Percentiles rank a stretch among this genome's conserved stretches.
These are phyloP conservation scores for Xylaria sp. DNA, from an alignment of 2,329 filamentous ascomycete species.

Conservation along the genomic window DNA sequence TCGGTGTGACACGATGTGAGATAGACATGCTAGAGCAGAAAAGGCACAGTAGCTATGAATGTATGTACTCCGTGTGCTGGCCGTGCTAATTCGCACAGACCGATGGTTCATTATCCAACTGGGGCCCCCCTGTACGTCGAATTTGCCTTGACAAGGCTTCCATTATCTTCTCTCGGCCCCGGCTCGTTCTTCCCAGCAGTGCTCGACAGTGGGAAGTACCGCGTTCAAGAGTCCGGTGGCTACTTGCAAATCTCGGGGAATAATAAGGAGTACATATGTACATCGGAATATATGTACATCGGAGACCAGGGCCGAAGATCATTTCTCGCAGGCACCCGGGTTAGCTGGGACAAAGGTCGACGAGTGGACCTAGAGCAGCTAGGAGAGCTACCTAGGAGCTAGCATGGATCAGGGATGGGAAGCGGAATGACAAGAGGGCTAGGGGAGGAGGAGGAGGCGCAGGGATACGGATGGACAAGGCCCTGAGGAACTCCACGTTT, in stretches of 20 bases:
- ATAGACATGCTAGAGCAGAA: no score
- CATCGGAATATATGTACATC: no score
- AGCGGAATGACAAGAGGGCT: slow-evolving; percentile 13
- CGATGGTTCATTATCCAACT: slow-evolving; percentile 10
- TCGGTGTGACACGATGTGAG: slow-evolving; percentile 16
- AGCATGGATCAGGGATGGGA: slow-evolving; percentile 20
- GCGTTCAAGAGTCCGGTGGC: slow-evolving; percentile 17
- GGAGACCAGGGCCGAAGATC: slow-evolving; percentile 26
- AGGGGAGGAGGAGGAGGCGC: no score
- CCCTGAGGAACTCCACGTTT: slow-evolving; percentile 26
- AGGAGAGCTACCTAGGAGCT: slow-evolving; percentile 14
- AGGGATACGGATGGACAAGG: slow-evolving; percentile 9
- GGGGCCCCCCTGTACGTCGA: slow-evolving; percentile 6
- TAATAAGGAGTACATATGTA: no score
- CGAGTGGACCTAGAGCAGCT: slow-evolving; percentile 10
- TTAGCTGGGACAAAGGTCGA: slow-evolving; percentile 16
- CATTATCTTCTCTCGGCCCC: no score
- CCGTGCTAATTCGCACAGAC: slow-evolving; percentile 11
- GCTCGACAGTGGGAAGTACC: slow-evolving; percentile 11
- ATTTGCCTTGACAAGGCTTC: slow-evolving; percentile 2
- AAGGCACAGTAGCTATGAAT: no score
- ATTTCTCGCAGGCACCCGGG: slow-evolving; percentile 19
- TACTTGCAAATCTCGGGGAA: slow-evolving; percentile 31
- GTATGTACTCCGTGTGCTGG: slow-evolving; percentile 8
- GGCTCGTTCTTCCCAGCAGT: slow-evolving; percentile 18